phyloP scores from a whole-genome alignment of 2,329 filamentous ascomycete genomes.

The Aureobasidium sp. region DNA sequence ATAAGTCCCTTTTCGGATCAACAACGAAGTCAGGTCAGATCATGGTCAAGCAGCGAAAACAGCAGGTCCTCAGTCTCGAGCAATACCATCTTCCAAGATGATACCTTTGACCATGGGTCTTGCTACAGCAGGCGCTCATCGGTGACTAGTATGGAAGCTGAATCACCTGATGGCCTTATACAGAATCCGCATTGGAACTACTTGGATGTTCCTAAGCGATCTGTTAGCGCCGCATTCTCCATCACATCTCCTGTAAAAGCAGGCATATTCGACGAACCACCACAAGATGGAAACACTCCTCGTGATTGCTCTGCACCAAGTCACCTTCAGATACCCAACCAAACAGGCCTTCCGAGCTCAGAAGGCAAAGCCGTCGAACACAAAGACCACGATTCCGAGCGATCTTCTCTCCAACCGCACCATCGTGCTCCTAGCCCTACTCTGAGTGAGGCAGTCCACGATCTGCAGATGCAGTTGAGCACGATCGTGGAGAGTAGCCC shows the following conservation, averaged over 20 bases:
- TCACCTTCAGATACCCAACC: background rate
- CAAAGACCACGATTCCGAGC: no score
- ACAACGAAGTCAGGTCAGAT: background rate
- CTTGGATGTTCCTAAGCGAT: conserved; percentile 19
- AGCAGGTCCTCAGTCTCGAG: conserved; percentile 30
- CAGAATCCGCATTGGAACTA: conserved; percentile 18
- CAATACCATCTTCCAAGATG: conserved; percentile 18
- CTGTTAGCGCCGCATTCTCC: conserved; percentile 21
- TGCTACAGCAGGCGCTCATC: conserved; percentile 35
- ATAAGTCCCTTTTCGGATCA: background rate
- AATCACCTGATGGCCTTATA: conserved; percentile 21
- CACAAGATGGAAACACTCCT: conserved; percentile 15
- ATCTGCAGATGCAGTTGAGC: conserved; percentile 26
- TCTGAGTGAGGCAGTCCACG: conserved; percentile 40
- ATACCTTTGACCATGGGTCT: conserved; percentile 27
- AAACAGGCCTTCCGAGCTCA: no score
- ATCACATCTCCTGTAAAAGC: conserved; percentile 24
- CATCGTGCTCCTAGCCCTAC: conserved; percentile 34
- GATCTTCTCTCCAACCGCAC: no score
- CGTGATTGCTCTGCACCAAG: conserved; percentile 3
- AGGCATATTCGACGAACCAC: conserved; percentile 24
- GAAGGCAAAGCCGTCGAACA: background rate
- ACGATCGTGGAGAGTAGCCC: conserved; percentile 23
- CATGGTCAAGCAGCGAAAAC: background rate
- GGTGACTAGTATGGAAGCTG: conserved; percentile 33